Evolutionary conservation across 2,329 filamentous ascomycete genomes (phyloP).

Genomic region (Alternaria arborescens): DNA sequence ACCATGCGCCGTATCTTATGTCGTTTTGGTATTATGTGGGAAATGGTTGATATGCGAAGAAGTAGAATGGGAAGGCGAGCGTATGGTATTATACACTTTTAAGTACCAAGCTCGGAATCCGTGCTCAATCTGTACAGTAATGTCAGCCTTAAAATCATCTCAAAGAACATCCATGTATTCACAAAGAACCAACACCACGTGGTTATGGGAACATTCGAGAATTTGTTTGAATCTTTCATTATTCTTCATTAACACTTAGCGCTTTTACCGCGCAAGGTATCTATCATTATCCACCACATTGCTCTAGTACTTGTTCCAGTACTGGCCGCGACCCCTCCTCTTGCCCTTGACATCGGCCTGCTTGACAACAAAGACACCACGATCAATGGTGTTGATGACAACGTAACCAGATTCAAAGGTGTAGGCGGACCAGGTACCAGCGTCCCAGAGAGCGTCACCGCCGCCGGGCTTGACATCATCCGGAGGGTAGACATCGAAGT

Average conservation of each 20-base stretch:
- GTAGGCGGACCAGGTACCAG: constrained; percentile 55
- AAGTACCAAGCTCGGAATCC: neutral
- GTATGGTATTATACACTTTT: neutral
- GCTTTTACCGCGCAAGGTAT: neutral
- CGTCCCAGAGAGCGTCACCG: constrained; percentile 52
- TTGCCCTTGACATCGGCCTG: constrained; percentile 26
- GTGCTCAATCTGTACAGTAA: neutral
- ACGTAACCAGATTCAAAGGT: constrained; percentile 55
- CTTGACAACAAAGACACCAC: constrained; percentile 50
- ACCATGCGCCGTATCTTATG: neutral
- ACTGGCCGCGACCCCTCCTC: constrained; percentile 39
- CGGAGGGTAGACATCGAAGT: constrained; percentile 54
- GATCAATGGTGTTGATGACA: constrained; percentile 61
- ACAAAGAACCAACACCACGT: neutral
- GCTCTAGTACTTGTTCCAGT: constrained; percentile 26
- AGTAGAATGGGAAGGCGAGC: neutral
- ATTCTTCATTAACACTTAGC: neutral
- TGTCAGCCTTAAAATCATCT: neutral
- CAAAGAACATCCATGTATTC: neutral
- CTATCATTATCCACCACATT: neutral
- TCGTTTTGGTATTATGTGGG: neutral
- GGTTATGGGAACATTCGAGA: neutral
- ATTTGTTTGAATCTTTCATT: neutral
- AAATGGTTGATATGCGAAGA: neutral
- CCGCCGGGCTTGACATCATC: constrained; percentile 48